Evolutionary conservation across 108 stramenopile species (phyloP), one percentile per base, ranked within the genome.

Genomic region (Cyclotella sp.): DNA sequence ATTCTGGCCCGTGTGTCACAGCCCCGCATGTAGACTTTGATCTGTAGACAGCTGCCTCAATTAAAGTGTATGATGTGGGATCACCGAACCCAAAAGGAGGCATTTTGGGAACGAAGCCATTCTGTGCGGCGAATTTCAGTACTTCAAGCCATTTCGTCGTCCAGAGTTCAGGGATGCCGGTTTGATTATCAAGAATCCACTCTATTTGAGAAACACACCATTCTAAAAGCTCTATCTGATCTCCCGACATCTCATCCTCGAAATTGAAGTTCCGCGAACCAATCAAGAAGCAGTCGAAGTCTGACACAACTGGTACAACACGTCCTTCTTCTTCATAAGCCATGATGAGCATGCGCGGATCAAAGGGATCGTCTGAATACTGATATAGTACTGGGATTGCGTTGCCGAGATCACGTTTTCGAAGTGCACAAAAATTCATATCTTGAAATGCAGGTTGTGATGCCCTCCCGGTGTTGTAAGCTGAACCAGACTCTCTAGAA

Each of bases 1-100:
- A 89, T 57, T 89, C 88, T 3, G 88, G 82, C n/a, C 88, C 88
- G 49, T 89, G 88, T 13, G 85, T 81, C 21, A 89, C 88, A 19
- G 81, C 80, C 1, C 88, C 88, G 15, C 68, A 75, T 61, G 57
- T 75, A 18, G 70, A 61, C 4, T 58, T 47, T n/a, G 78, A 73
- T 0, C 81, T 45, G 13, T 53, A 13, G 3, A 78, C 85, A 13
- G 76, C 72, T 26, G 68, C 49, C 34, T 86, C 84, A 60, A 89
- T 85, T 39, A 86, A 74, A 19, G 70, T 60, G 26, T 78, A 75
- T 8, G 79, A 82, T 57, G 77, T 77, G 22, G 85, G 79, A 57
- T 89, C 88, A 9, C 88, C 85, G 46, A 77, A 86, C n/a, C 88
- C 88, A 72, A 72, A 82, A 15, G 39, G 62, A 44, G 88, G 88